Evolutionary conservation across 108 stramenopile species (phyloP).

Genomic region (Stephanodiscus minutulus): DNA sequence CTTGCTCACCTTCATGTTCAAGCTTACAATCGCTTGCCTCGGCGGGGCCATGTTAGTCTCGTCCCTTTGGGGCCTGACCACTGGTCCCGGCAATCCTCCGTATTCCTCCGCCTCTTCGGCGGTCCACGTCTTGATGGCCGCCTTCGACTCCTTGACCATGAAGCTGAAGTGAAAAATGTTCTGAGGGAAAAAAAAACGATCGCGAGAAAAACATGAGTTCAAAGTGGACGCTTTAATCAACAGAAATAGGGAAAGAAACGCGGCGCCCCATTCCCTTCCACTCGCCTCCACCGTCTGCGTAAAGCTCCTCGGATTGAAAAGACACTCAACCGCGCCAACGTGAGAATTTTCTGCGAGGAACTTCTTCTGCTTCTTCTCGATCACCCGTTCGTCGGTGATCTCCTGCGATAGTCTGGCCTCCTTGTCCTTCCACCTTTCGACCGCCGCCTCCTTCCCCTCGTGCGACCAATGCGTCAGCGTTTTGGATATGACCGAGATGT

Average conservation of each 20-base stretch:
- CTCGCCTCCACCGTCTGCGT: conserved; percentile 82
- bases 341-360: conserved; percentile 41
- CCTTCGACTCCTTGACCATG: conserved; percentile 69
- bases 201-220: background rate
- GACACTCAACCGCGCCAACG: conserved; percentile 57
- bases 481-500: conserved; percentile 54
- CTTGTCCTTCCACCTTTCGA: conserved; percentile 23
- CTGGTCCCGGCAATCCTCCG: conserved; percentile 43
- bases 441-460: conserved; percentile 15
- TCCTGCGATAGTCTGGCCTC: conserved; percentile 18
- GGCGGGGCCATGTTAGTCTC: conserved; percentile 9
- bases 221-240: background rate
- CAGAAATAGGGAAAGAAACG: background rate
- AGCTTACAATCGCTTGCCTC: conserved; percentile 69
- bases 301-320: conserved; percentile 85
- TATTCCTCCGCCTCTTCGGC: conserved; percentile 29
- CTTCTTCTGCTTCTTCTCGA: conserved; percentile 40
- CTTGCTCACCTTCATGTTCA: conserved; percentile 54
- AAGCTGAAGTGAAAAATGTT: conserved; percentile 87
- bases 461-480: conserved; percentile 42
- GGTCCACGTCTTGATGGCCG: conserved; percentile 35
- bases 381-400: conserved; percentile 18
- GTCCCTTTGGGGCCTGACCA: conserved; percentile 2
- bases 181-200: background rate
- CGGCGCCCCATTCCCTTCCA: background rate